Evolutionary conservation across 2,329 filamentous ascomycete genomes (phyloP), one percentile per base, ranked within the genome.

Genomic region (Colletotrichum endophyticum): DNA sequence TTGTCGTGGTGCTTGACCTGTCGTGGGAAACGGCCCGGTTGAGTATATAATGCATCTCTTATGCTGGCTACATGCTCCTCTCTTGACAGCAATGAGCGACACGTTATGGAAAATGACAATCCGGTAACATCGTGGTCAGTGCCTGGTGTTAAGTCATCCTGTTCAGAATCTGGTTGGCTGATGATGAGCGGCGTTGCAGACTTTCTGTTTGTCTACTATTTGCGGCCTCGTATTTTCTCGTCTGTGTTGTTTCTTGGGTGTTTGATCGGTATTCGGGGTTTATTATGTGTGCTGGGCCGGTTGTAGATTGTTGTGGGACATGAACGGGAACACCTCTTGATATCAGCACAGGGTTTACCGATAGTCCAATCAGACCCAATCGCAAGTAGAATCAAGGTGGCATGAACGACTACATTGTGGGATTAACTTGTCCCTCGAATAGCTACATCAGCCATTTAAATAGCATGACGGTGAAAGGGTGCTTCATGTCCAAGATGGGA

Each of bases 81-180:
- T 44, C 19, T n/a, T 44, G 39, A n/a, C 39, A n/a, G 19, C 39
- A 44, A 44, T 44, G 0, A n/a, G 19, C 19, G 19, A n/a, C 0
- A n/a, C 9, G 0, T 8, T 44, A 0, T n/a, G 39, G 16, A n/a
- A 11, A n/a, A n/a, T 0, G 39, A n/a, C 9, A n/a, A 7, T 44
- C 19, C 39, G 19, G 39, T 0, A 1, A 3, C 39, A n/a, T 44
- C 9, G 0, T 44, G 0, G 19, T 44, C 19, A 44, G 39, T n/a
- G 39, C 19, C 39, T n/a, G 39, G 3, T 12, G 39, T 44, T 4
- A 44, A 4, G 32, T n/a, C 16, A 19, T 19, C 19, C 19, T n/a
- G 1, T n/a, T 44, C 39, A 44, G 39, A 44, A 44, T 44, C 3
- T 12, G 5, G 9, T 44, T 44, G 19, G 8, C 39, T 0, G 5